phyloP scores from a whole-genome alignment of 2,329 filamentous ascomycete genomes.

The Penicillium freii region DNA sequence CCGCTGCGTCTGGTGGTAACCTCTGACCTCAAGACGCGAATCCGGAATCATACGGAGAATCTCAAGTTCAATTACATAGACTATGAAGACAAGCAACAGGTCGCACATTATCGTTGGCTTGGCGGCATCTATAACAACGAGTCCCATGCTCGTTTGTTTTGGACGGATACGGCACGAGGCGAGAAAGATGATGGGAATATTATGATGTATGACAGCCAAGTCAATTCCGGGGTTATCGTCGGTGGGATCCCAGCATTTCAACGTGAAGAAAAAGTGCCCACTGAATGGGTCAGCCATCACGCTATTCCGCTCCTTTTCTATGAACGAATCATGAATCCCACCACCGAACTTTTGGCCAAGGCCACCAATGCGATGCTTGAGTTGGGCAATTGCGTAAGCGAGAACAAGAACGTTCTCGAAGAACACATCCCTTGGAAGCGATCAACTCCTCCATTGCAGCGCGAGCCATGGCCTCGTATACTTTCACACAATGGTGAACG shows the following conservation, averaged over 20 bases:
- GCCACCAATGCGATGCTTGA: constrained; percentile 15
- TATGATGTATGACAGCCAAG: constrained; percentile 33
- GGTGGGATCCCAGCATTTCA: constrained; percentile 21
- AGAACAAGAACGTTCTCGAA: background rate
- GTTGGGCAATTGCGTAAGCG: constrained; percentile 8
- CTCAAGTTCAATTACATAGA: constrained; percentile 28
- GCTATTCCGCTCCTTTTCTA: constrained; percentile 35
- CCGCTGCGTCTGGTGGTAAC: constrained; percentile 34
- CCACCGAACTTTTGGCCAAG: constrained; percentile 14
- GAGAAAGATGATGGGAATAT: constrained; percentile 23
- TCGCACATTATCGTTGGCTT: constrained; percentile 38
- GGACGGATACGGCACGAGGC: constrained; percentile 31
- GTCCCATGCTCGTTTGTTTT: constrained; percentile 30
- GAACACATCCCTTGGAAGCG: constrained; percentile 3
- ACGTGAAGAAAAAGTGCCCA: constrained; percentile 25
- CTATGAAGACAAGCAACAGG: constrained; percentile 7
- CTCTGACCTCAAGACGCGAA: constrained; percentile 12
- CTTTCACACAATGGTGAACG: background rate
- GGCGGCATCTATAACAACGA: constrained; percentile 36
- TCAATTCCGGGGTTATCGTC: constrained; percentile 27
- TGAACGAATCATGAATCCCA: constrained; percentile 33
- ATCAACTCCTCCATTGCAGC: background rate
- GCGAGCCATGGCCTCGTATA: constrained; percentile 3
- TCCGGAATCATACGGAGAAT: constrained; percentile 26
- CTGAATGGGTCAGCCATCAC: constrained; percentile 20